Percentiles rank a stretch among this genome's conserved stretches.
These are phyloP conservation scores for Candida ortonii DNA, from an alignment of 805 yeast genomes.

Conservation along the genomic window DNA sequence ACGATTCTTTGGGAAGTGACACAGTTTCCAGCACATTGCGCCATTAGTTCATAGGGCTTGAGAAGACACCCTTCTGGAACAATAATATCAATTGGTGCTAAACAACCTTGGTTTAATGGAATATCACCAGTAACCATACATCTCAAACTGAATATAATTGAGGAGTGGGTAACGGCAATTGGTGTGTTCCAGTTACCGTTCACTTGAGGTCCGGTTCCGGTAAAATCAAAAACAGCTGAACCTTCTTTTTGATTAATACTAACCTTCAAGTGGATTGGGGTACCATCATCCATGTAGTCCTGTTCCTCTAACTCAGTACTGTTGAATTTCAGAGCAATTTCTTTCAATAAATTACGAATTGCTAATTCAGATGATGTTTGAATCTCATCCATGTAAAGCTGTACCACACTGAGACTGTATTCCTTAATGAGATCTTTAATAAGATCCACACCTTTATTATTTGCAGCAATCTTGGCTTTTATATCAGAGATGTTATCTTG, in stretches of 20 bases:
- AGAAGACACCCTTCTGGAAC: conserved; percentile 30
- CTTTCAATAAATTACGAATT: conserved; percentile 51
- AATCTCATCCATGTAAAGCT: conserved; percentile 74
- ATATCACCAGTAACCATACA: conserved; percentile 81
- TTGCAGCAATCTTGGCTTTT: conserved; percentile 49
- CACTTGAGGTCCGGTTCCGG: conserved; percentile 78
- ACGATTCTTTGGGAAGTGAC: conserved; percentile 54
- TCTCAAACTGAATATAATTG: conserved; percentile 79
- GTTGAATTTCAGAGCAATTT: conserved; percentile 39
- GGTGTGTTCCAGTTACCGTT: conserved; percentile 93
- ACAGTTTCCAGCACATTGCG: conserved; percentile 49
- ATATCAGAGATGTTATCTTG: conserved; percentile 51
- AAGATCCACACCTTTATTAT: conserved; percentile 48
- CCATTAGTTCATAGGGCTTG: conserved; percentile 43
- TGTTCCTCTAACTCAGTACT: conserved; percentile 43
- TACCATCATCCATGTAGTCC: conserved; percentile 81
- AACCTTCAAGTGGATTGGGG: conserved; percentile 55
- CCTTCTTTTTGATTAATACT: conserved; percentile 43
- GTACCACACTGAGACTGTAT: conserved; percentile 55
- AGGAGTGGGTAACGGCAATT: conserved; percentile 80
- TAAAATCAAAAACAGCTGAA: conserved; percentile 73
- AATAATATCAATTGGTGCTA: conserved; percentile 28
- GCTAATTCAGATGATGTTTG: conserved; percentile 72
- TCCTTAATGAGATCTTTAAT: conserved; percentile 42
- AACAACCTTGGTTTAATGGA: conserved; percentile 90